Evolutionary conservation across 1,284 basidiomycete genomes (phyloP).

Genomic region (Singerocomus inundabilis): DNA sequence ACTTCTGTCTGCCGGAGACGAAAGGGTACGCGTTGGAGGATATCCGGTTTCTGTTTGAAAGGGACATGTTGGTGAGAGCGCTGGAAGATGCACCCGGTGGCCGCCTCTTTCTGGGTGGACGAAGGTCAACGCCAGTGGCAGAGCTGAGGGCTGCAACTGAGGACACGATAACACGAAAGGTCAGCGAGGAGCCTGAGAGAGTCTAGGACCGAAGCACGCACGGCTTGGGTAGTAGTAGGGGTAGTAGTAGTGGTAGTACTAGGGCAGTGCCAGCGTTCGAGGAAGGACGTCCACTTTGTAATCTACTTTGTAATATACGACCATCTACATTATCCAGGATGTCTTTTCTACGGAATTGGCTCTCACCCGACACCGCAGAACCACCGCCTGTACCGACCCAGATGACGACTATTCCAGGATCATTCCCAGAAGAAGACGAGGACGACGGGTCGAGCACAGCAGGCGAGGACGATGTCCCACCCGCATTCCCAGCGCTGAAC

Average conservation of each 20-base stretch:
- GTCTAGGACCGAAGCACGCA: background rate
- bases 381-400: background rate
- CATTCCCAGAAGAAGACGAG: constrained; percentile 42
- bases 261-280: too few relatives aligned
- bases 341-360: constrained; percentile 52
- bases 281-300: too few relatives aligned
- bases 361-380: constrained; percentile 36
- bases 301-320: background rate
- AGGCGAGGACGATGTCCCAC: constrained; percentile 68
- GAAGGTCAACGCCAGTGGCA: constrained; percentile 31
- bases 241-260: too few relatives aligned
- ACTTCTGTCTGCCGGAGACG: constrained; percentile 46
- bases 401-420: constrained; percentile 19
- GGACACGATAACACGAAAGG: constrained; percentile 2
- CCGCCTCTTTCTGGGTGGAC: constrained; percentile 38
- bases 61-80: constrained; percentile 40
- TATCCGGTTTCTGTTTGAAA: constrained; percentile 46
- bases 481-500: constrained; percentile 78
- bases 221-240: too few relatives aligned
- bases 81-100: constrained; percentile 49
- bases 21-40: constrained; percentile 48
- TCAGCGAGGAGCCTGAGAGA: background rate
- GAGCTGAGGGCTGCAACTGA: constrained; percentile 21
- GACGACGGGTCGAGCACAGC: constrained; percentile 56
- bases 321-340: constrained; percentile 6